phyloP scores from a whole-genome alignment of 805 yeast genomes.

The Kregervanrija fluxuum region DNA sequence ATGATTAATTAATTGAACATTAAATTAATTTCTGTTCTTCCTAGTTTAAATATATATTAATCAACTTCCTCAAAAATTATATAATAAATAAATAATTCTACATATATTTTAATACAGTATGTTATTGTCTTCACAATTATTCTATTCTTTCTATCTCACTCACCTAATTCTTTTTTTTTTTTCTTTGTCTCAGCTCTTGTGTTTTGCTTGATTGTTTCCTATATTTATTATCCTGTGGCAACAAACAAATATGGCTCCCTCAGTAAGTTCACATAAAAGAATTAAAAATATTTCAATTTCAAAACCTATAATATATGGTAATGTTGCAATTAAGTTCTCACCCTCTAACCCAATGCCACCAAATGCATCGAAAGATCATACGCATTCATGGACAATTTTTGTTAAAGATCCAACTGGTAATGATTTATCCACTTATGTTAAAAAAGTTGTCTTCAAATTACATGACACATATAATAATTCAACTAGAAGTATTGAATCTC shows the following conservation, averaged over 20 bases:
- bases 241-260: conserved; percentile 24
- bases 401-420: conserved; percentile 74
- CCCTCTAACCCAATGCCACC: conserved; percentile 40
- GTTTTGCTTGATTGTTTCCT: background rate
- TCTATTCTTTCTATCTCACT: background rate
- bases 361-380: conserved; percentile 78
- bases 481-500: conserved; percentile 76
- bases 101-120: background rate
- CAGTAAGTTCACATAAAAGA: conserved; percentile 24
- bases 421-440: conserved; percentile 74
- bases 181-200: too few species aligned
- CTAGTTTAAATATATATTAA: too few species aligned
- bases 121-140: background rate
- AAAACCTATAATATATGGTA: conserved; percentile 78
- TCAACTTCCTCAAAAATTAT: background rate
- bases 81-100: background rate
- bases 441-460: conserved; percentile 86
- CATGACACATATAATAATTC: conserved; percentile 92
- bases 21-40: too few species aligned
- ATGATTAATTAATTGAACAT: conserved; percentile 1
- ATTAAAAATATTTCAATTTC: conserved; percentile 54
- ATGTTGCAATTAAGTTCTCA: conserved; percentile 63
- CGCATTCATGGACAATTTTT: conserved; percentile 94
- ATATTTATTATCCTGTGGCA: background rate
- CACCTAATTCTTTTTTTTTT: background rate